These are phyloP conservation scores for Monilinia fructigena DNA, from an alignment of 2,329 filamentous ascomycete genomes.

Conservation along the genomic window DNA sequence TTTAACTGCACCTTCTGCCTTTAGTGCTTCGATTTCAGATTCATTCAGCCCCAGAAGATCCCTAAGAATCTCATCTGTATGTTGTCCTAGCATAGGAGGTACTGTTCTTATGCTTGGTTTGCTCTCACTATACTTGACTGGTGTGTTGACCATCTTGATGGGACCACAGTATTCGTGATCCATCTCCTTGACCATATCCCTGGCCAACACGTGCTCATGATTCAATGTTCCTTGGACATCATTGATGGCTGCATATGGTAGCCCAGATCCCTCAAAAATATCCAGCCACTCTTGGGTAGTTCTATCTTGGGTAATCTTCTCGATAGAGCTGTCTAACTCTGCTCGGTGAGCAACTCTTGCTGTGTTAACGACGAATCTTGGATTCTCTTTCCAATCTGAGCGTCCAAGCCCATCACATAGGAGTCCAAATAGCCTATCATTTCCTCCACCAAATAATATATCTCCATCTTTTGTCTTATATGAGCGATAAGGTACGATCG, in stretches of 20 bases:
- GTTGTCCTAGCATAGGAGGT: conserved; percentile 83
- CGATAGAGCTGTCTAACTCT: conserved; percentile 76
- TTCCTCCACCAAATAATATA: conserved; percentile 70
- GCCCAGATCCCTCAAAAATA: conserved; percentile 81
- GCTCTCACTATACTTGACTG: conserved; percentile 88
- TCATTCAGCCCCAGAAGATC: conserved; percentile 61
- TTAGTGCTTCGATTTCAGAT: conserved; percentile 60
- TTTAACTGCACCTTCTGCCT: conserved; percentile 64
- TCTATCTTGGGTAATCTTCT: conserved; percentile 68
- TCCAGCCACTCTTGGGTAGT: conserved; percentile 88
- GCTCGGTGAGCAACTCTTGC: conserved; percentile 68
- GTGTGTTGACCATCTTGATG: conserved; percentile 88
- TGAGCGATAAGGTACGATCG: conserved; percentile 91
- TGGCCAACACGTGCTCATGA: conserved; percentile 79
- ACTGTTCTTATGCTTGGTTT: conserved; percentile 72
- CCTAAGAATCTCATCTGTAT: conserved; percentile 74
- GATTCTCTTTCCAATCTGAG: conserved; percentile 59
- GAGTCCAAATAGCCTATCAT: conserved; percentile 66
- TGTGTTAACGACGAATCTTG: conserved; percentile 60
- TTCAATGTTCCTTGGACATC: conserved; percentile 82
- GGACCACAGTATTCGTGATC: conserved; percentile 80
- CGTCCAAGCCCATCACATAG: conserved; percentile 59
- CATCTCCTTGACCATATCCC: conserved; percentile 86
- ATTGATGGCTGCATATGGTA: conserved; percentile 95
- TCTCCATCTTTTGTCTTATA: conserved; percentile 73